These are phyloP conservation scores for Cylindricascospora bacillispora DNA, from an alignment of 1,139 yeast species.

Conservation along the genomic window DNA sequence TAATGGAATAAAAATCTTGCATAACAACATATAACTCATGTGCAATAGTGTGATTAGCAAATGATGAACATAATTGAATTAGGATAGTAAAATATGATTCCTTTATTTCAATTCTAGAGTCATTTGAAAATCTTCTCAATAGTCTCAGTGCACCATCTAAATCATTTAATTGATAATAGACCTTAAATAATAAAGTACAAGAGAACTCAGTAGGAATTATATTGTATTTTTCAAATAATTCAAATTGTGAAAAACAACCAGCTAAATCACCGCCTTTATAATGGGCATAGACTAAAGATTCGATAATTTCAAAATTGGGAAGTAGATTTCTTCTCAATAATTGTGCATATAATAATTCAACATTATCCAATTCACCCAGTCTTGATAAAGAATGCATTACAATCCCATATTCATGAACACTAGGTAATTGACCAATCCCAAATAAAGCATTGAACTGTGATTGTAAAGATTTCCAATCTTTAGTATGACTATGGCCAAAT, in stretches of 20 bases:
- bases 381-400: conserved; percentile 52
- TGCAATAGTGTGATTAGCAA: conserved; percentile 27
- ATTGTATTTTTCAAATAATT: conserved; percentile 29
- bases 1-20: conserved; percentile 20
- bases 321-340: conserved; percentile 33
- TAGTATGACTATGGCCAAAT: conserved; percentile 36
- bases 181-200: conserved; percentile 32
- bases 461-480: conserved; percentile 51
- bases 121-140: conserved; percentile 27
- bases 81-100: conserved; percentile 23
- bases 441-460: conserved; percentile 49
- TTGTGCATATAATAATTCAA: conserved; percentile 41
- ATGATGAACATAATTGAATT: conserved; percentile 22
- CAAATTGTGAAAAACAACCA: conserved; percentile 34
- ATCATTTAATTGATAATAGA: conserved; percentile 31
- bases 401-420: conserved; percentile 45
- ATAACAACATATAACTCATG: conserved; percentile 23
- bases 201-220: conserved; percentile 29
- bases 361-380: conserved; percentile 42
- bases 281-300: conserved; percentile 37
- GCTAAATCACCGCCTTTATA: conserved; percentile 34
- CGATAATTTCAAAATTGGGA: conserved; percentile 38
- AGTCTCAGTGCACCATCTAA: conserved; percentile 31
- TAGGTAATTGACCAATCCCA: conserved; percentile 45
- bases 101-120: conserved; percentile 8